Conservation (phyloP, 2,329 filamentous ascomycete genomes). For the Ascochyta lentis region DNA sequence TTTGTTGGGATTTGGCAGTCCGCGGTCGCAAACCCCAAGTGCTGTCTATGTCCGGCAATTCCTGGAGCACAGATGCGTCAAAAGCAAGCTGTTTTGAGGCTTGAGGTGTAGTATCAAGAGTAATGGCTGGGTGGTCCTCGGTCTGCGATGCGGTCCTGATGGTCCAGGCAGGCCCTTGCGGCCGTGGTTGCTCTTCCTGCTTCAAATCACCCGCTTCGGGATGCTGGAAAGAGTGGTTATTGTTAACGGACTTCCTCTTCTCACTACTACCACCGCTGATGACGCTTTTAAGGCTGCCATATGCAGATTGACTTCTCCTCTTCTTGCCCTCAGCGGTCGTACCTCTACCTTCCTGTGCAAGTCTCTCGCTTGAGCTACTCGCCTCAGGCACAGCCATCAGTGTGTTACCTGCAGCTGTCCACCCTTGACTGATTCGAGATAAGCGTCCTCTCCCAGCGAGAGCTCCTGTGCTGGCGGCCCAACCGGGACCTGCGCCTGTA, state of each 20-base stretch:
- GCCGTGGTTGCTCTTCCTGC: conserved; percentile 18
- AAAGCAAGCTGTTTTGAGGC: conserved; percentile 47
- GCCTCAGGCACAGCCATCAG: conserved; percentile 57
- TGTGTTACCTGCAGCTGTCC: conserved; percentile 48
- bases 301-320: conserved; percentile 46
- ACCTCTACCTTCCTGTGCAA: conserved; percentile 40
- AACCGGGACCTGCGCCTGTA: conserved; percentile 35
- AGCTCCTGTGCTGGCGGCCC: conserved; percentile 38
- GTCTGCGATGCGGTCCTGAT: conserved; percentile 35
- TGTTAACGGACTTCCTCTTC: conserved; percentile 35
- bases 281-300: conserved; percentile 49
- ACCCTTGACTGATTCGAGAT: conserved; percentile 41
- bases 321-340: conserved; percentile 28
- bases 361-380: conserved; percentile 54
- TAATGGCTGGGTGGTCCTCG: conserved; percentile 41
- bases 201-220: conserved; percentile 23
- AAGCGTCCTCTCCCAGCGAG: conserved; percentile 41
- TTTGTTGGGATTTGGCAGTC: conserved; percentile 19
- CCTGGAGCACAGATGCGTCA: conserved; percentile 39
- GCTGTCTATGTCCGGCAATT: conserved; percentile 21
- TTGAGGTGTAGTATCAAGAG: conserved; percentile 39
- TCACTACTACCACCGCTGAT: conserved; percentile 46
- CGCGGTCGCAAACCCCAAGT: conserved; percentile 17
- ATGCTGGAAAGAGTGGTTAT: conserved; percentile 28
- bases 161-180: conserved; percentile 36